Evolutionary conservation across 768 basidiomycete genomes (phyloP).

Genomic region (Termitomyces sp.): DNA sequence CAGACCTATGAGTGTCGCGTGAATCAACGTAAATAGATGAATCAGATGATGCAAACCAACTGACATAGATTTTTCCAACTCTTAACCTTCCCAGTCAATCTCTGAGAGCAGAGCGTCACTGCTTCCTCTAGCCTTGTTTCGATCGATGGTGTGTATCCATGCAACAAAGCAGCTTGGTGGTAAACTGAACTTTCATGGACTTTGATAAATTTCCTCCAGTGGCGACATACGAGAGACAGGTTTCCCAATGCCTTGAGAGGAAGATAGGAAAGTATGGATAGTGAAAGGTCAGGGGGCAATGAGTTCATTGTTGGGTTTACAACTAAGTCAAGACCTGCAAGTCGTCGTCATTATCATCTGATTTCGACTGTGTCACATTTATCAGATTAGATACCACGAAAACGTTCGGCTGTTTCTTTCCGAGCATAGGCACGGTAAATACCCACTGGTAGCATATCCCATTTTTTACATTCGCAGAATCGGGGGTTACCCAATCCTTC

Average conservation of each 20-base stretch:
- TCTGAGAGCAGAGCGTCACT: constrained; percentile 23
- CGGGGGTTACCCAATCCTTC: no score
- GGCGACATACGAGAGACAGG: constrained; percentile 33
- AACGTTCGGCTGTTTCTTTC: no score
- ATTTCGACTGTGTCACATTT: neutral
- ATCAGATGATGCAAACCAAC: constrained; percentile 13
- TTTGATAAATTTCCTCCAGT: constrained; percentile 43
- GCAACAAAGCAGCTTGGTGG: constrained; percentile 48
- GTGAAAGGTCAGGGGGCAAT: constrained; percentile 55
- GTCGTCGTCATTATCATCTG: no score
- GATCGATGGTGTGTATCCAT: constrained; percentile 36
- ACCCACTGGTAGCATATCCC: no score
- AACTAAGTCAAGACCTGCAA: neutral
- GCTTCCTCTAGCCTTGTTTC: constrained; percentile 25
- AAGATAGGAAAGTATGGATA: constrained; percentile 46
- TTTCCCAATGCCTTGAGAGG: constrained; percentile 37
- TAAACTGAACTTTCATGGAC: constrained; percentile 50
- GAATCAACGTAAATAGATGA: neutral
- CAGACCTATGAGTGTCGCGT: constrained; percentile 29
- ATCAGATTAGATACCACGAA: neutral
- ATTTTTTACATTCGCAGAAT: no score
- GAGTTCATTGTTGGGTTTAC: constrained; percentile 26
- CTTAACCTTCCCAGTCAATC: constrained; percentile 30
- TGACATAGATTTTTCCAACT: constrained; percentile 58
- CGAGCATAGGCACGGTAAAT: neutral